Percentiles rank a stretch among this genome's conserved stretches.
Conservation (phyloP, 257 asterid species). For the Osmanthus fragrans region DNA sequence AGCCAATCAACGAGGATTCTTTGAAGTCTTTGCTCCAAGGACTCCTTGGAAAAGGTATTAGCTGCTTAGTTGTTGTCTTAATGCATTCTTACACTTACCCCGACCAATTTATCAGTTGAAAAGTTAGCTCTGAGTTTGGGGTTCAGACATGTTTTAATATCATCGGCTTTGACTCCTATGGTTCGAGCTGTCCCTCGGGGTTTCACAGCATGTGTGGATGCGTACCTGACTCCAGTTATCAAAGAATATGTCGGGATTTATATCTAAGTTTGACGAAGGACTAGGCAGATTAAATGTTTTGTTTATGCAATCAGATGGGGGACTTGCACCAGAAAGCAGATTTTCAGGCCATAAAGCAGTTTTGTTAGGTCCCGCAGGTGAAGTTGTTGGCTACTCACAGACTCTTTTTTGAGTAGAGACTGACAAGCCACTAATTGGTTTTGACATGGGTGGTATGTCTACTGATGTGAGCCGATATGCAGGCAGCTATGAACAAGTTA, state of each 20-base stretch:
- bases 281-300: slow-evolving; percentile 66
- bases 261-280: slow-evolving; percentile 91
- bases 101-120: slow-evolving; percentile 63
- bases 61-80: slow-evolving; percentile 81
- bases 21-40: slow-evolving; percentile 63
- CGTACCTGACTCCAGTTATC: slow-evolving; percentile 92
- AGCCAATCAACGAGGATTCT: slow-evolving; percentile 68
- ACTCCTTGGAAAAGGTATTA: slow-evolving; percentile 63
- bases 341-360: slow-evolving; percentile 99
- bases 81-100: slow-evolving; percentile 96
- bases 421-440: slow-evolving; percentile 87
- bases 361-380: slow-evolving; percentile 98
- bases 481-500: slow-evolving; percentile 85
- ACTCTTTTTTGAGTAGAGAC: slow-evolving; percentile 85
- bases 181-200: slow-evolving; percentile 99
- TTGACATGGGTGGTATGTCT: slow-evolving; percentile 99
- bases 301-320: slow-evolving; percentile 99
- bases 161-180: slow-evolving; percentile 96
- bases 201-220: slow-evolving; percentile 94
- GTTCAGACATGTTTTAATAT: slow-evolving; percentile 84
- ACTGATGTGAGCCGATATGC: slow-evolving; percentile 98
- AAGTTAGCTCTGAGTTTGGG: slow-evolving; percentile 78
- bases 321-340: slow-evolving; percentile 89
- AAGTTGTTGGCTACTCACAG: slow-evolving; percentile 96
- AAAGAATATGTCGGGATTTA: slow-evolving; percentile 88